These are phyloP conservation scores for Thalia dealbata DNA, from an alignment of 176 grass and related monocot genomes.

Conservation along the genomic window DNA sequence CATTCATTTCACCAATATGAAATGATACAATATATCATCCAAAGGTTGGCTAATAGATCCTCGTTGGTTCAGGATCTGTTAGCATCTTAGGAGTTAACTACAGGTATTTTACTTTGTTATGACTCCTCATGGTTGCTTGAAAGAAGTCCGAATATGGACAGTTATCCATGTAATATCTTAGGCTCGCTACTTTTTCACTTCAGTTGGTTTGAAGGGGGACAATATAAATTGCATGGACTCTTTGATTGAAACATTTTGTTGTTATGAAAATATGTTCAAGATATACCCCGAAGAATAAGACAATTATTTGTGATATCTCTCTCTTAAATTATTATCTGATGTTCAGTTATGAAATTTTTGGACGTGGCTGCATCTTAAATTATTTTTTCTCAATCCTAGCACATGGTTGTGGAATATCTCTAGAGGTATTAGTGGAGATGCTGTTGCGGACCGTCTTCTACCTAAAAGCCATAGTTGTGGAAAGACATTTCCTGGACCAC, in stretches of 20 bases:
- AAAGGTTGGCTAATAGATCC: too few species aligned
- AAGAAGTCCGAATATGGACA: not conserved
- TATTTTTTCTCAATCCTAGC: conserved; percentile 25
- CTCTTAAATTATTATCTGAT: not conserved
- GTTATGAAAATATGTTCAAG: too few species aligned
- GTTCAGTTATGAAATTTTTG: conserved; percentile 1
- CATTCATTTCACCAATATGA: too few species aligned
- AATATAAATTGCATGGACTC: not conserved
- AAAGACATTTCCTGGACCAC: conserved; percentile 98
- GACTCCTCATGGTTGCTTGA: too few species aligned
- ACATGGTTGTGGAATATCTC: conserved; percentile 91
- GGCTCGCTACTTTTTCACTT: not conserved
- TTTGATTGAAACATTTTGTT: too few species aligned
- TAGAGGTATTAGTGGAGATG: conserved; percentile 78
- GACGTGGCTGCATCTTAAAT: conserved; percentile 1
- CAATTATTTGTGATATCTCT: not conserved
- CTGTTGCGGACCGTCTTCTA: conserved; percentile 86
- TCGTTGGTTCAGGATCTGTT: too few species aligned
- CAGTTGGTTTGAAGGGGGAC: not conserved
- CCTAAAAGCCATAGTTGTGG: conserved; percentile 87
- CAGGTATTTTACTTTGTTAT: not conserved
- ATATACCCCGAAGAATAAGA: too few species aligned
- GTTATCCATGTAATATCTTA: not conserved
- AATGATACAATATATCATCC: too few species aligned
- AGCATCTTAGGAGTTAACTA: too few species aligned